These are phyloP conservation scores for Hibiscus syriacus DNA, from an alignment of 345 rosid species.

Conservation along the genomic window DNA sequence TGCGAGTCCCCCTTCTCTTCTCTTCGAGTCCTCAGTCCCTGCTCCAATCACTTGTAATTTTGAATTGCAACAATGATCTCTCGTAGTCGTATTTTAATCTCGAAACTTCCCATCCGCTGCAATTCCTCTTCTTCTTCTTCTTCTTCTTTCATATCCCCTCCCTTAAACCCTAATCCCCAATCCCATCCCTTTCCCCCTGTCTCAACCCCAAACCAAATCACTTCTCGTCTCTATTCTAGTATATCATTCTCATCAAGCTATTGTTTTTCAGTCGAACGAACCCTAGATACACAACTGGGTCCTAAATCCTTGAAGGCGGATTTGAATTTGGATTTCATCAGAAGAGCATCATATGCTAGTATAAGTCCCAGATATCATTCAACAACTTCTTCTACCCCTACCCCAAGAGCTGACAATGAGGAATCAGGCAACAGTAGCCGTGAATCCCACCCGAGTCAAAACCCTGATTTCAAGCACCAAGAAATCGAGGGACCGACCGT, in stretches of 20 bases:
- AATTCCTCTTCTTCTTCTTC: too few relatives aligned
- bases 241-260: neutral
- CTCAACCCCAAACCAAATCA: neutral
- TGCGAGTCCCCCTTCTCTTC: too few relatives aligned
- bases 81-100: constrained; percentile 15
- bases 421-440: constrained; percentile 13
- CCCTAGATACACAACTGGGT: too few relatives aligned
- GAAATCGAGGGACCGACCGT: constrained; percentile 93
- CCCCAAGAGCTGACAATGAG: constrained; percentile 16
- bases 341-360: too few relatives aligned
- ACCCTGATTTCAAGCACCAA: constrained; percentile 71
- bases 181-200: neutral
- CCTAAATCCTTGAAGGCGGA: too few relatives aligned
- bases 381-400: neutral
- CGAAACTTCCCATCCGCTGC: neutral
- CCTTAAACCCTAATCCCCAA: neutral
- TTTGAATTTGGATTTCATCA: too few relatives aligned
- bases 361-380: constrained; percentile 36
- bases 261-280: too few relatives aligned
- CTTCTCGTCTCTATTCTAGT: neutral
- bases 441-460: constrained; percentile 35
- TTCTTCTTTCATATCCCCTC: too few relatives aligned
- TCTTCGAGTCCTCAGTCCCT: neutral
- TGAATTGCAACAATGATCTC: constrained; percentile 8
- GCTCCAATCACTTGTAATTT: neutral